phyloP scores from a whole-genome alignment of 1,284 basidiomycete genomes.

The Xanthoconium separans region DNA sequence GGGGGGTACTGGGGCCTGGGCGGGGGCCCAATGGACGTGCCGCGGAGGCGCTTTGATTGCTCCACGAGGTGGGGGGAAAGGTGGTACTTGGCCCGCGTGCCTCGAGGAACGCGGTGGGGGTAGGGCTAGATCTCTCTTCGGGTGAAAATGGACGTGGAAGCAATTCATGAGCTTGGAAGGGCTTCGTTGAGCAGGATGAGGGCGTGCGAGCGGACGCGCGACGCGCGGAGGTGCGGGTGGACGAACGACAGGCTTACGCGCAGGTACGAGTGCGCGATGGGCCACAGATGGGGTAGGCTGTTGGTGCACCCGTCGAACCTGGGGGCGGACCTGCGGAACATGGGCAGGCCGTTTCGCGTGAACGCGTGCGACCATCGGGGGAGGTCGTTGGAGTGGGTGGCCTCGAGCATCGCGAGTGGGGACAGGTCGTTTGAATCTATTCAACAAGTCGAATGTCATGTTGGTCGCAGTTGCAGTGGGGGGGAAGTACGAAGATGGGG shows the following conservation, averaged over 20 bases:
- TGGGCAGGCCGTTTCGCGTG: slow-evolving; percentile 21
- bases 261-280: slow-evolving; percentile 10
- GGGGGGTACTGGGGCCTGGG: slow-evolving; percentile 26
- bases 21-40: slow-evolving; percentile 30
- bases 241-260: slow-evolving; percentile 19
- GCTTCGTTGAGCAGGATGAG: slow-evolving; percentile 13
- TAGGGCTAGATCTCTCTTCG: slow-evolving; percentile 20
- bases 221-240: slow-evolving; percentile 3
- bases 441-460: slow-evolving; percentile 32
- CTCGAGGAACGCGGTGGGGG: slow-evolving; percentile 13
- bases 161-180: slow-evolving; percentile 21
- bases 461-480: slow-evolving; percentile 7
- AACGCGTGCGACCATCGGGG: slow-evolving; percentile 13
- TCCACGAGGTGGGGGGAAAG: slow-evolving; percentile 27
- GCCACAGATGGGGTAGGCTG: slow-evolving; percentile 5
- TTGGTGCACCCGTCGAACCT: slow-evolving; percentile 21
- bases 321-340: slow-evolving; percentile 19
- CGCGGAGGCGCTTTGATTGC: slow-evolving; percentile 15
- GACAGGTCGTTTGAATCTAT: slow-evolving; percentile 20
- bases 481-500: slow-evolving; percentile 10
- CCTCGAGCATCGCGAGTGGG: slow-evolving; percentile 21
- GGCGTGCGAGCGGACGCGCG: slow-evolving; percentile 3
- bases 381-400: slow-evolving; percentile 16
- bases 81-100: slow-evolving; percentile 11
- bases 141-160: slow-evolving; percentile 29